Conservation (phyloP, 495 filamentous ascomycete species). For the Aspergillus saccharolyticus region DNA sequence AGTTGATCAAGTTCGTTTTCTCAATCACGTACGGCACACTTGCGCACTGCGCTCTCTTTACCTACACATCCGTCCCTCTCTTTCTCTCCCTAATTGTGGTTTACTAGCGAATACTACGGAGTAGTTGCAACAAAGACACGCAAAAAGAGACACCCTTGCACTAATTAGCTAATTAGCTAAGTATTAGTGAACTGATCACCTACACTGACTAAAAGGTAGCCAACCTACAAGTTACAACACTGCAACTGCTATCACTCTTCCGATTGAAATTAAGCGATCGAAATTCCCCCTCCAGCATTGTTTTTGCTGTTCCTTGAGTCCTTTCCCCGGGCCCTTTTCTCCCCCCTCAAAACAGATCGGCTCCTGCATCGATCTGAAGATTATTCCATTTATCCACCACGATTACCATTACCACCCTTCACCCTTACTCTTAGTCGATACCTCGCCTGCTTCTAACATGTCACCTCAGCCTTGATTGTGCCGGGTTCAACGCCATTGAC, state of each 20-base stretch:
- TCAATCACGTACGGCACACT: no score
- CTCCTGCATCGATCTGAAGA: slow-evolving; percentile 5
- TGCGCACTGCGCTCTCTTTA: background rate
- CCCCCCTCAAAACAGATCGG: background rate
- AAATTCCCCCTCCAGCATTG: background rate
- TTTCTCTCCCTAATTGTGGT: background rate
- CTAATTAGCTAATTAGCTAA: background rate
- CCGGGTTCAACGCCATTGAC: background rate
- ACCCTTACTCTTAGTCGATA: background rate
- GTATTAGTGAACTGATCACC: background rate
- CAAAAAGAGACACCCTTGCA: background rate
- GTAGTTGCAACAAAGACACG: no score
- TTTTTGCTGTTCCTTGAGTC: background rate
- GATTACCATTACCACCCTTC: background rate
- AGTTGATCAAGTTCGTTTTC: no score
- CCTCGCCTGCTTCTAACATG: slow-evolving; percentile 1
- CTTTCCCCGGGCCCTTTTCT: background rate
- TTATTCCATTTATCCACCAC: background rate
- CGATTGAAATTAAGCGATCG: no score
- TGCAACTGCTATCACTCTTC: no score
- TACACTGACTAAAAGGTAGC: background rate
- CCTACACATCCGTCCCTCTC: background rate
- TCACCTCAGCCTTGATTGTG: background rate
- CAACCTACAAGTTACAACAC: no score
- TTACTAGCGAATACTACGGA: background rate